Evolutionary conservation across 352 stramenopile species (phyloP).

Genomic region (Phytophthora pseudosyringae): DNA sequence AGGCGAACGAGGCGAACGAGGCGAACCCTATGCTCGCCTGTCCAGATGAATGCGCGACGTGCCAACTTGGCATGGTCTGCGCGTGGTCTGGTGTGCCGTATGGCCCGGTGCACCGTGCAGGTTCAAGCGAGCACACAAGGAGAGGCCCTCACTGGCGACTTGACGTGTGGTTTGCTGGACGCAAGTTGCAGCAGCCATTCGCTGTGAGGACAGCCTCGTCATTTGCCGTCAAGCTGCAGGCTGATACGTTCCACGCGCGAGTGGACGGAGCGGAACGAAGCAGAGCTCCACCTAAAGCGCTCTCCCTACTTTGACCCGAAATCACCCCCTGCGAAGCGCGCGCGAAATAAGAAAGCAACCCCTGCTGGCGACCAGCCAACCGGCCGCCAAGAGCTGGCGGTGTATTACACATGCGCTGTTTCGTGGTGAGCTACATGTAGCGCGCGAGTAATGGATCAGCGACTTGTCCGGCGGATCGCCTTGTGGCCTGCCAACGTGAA

Average conservation of each 20-base stretch:
- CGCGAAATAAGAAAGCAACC: slow-evolving; percentile 10
- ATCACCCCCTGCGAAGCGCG: not conserved
- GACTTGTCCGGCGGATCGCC: slow-evolving; percentile 19
- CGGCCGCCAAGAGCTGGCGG: slow-evolving; percentile 18
- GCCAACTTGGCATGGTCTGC: slow-evolving; percentile 5
- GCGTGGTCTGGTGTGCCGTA: not conserved
- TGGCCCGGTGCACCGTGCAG: not conserved
- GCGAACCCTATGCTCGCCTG: not conserved
- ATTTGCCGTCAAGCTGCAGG: slow-evolving; percentile 15
- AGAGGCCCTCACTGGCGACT: slow-evolving; percentile 16
- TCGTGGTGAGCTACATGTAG: slow-evolving; percentile 28
- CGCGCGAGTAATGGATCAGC: slow-evolving; percentile 35
- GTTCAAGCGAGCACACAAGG: slow-evolving; percentile 15
- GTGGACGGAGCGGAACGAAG: slow-evolving; percentile 4
- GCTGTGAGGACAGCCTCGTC: slow-evolving; percentile 16
- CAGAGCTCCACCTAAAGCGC: slow-evolving; percentile 8
- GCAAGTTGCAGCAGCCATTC: slow-evolving; percentile 23
- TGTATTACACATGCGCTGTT: slow-evolving; percentile 33
- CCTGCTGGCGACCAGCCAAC: not conserved
- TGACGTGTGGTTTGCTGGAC: slow-evolving; percentile 27
- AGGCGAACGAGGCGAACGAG: not conserved
- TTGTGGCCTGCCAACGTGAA: slow-evolving; percentile 21
- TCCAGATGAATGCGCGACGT: slow-evolving; percentile 14
- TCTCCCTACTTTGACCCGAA: slow-evolving; percentile 9
- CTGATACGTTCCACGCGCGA: slow-evolving; percentile 30